These are phyloP conservation scores for Psilocybe cyanescens DNA, from an alignment of 768 basidiomycete species.

Conservation along the genomic window DNA sequence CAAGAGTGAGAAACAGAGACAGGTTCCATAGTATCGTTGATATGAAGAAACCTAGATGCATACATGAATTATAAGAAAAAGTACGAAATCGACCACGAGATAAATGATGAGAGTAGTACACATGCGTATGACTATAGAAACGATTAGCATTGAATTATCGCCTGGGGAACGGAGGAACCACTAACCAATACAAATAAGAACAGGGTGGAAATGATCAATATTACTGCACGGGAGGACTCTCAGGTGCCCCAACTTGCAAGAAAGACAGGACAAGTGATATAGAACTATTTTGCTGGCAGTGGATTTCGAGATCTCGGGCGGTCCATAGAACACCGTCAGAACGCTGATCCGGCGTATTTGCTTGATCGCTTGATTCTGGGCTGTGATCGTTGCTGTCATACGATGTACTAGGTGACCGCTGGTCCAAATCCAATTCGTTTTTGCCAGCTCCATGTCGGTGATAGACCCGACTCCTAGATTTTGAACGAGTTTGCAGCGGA, in stretches of 20 bases:
- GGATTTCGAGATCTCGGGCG: constrained; percentile 80
- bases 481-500: constrained; percentile 57
- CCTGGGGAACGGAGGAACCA: not conserved
- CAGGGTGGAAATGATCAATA: too few relatives aligned
- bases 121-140: constrained; percentile 4
- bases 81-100: constrained; percentile 13
- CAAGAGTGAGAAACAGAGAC: constrained; percentile 10
- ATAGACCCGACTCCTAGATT: constrained; percentile 74
- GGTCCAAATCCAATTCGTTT: constrained; percentile 60
- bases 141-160: too few relatives aligned
- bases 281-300: constrained; percentile 90
- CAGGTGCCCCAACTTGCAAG: constrained; percentile 54
- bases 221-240: constrained; percentile 20
- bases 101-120: constrained; percentile 15
- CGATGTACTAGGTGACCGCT: constrained; percentile 32
- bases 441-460: constrained; percentile 65
- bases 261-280: constrained; percentile 75
- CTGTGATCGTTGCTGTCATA: constrained; percentile 30
- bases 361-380: constrained; percentile 23
- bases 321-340: constrained; percentile 64
- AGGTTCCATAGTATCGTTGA: constrained; percentile 3
- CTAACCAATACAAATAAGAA: constrained; percentile 13
- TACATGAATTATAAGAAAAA: constrained; percentile 28
- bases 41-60: constrained; percentile 15
- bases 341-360: constrained; percentile 25